Evolutionary conservation across 2,329 filamentous ascomycete genomes (phyloP).

Genomic region (Talaromyces rugulosus): DNA sequence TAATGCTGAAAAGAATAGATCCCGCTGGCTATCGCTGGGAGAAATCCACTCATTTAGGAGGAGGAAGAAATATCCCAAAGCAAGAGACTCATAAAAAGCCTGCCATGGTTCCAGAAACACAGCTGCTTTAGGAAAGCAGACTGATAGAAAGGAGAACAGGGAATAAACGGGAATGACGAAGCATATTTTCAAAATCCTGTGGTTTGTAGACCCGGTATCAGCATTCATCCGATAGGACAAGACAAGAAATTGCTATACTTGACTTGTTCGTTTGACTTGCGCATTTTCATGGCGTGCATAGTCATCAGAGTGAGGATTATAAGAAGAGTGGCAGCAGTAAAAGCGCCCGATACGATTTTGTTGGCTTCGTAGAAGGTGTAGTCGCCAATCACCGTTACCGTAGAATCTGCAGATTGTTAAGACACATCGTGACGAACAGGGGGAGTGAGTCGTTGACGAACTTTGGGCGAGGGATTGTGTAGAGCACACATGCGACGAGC

Average conservation of each 20-base stretch:
- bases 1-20: constrained; percentile 35
- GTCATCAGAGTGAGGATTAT: background rate
- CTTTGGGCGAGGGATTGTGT: background rate
- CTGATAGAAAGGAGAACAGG: constrained; percentile 35
- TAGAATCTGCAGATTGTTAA: background rate
- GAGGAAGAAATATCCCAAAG: constrained; percentile 43
- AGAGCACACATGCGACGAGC: background rate
- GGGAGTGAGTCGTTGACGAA: background rate
- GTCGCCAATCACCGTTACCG: background rate
- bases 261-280: background rate
- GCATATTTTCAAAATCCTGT: constrained; percentile 41
- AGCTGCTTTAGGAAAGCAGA: constrained; percentile 34
- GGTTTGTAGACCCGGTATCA: background rate
- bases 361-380: background rate
- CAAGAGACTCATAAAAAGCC: constrained; percentile 37
- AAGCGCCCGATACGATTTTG: background rate
- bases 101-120: constrained; percentile 40
- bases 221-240: background rate
- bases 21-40: constrained; percentile 29
- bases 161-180: constrained; percentile 40
- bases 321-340: background rate
- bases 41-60: constrained; percentile 42
- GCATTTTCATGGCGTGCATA: background rate
- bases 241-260: background rate
- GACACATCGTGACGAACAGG: background rate